Evolutionary conservation across 495 filamentous ascomycete genomes (phyloP), one percentile per base, ranked within the genome.

Genomic region (Penicillium bialowiezense): DNA sequence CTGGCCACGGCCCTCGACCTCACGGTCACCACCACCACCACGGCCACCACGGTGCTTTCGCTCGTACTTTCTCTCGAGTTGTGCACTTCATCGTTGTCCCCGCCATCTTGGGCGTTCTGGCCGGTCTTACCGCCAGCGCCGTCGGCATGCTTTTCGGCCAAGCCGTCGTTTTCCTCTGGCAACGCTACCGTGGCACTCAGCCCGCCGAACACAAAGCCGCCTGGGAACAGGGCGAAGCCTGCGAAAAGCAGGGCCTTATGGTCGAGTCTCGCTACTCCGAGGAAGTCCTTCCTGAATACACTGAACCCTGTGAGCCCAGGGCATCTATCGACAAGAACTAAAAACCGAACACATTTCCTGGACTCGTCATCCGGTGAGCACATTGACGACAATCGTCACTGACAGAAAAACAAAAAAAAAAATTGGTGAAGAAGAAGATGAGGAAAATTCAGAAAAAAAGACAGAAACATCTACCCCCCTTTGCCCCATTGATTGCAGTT

Each of bases 81-180:
- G 52, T 80, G n/a, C 70, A 74, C 48, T 78, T 78, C 50, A 67
- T 79, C 38, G 42, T 80, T 23, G 58, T 79, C 15, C 73, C 73
- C 8, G 73, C 71, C 17, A 45, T 73, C 10, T 57, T 76, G 7
- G 77, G 77, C 34, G 68, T 79, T 33, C 50, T 75, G 21, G 75
- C 75, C 36, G 77, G 77, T 34, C 55, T 80, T 47, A 64, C 68
- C 5, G 76, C 77, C 32, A 74, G 73, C 44, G 74, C 72, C n/a
- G 56, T 80, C 26, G 77, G 77, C 39, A 80, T 79, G 76, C 54
- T 79, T 29, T 67, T 78, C 14, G 77, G 76, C 33, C 75, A 80
- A 60, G 47, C 67, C 13, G 64, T 75, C 24, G 64, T 79, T 18
- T 78, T 72, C 62, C 21, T 79, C 41, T 80, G 77, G 77, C 66